Base-by-base conservation (phyloP, 495 filamentous ascomycete species). In the Cercophora samala region DNA sequence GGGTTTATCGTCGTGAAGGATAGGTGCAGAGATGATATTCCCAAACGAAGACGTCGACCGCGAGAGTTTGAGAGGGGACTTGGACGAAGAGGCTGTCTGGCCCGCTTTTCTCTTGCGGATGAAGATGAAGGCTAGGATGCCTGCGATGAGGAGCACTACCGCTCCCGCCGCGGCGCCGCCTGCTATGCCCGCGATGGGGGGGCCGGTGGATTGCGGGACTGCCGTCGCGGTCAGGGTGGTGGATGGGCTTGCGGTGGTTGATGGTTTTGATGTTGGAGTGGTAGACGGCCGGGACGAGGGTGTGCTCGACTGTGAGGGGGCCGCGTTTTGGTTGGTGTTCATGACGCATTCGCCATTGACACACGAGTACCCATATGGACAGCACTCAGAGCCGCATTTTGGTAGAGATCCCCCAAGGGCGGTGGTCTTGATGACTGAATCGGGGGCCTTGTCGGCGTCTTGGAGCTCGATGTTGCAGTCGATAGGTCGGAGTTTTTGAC, bases 341-440 rank as follows among this genome's bases (percentile, higher is more conserved):
- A 62, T 77, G 22, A 72, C 66, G 62, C 83, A 83, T 66, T 82
- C 63, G 55, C 80, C 68, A 19, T 71, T 69, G 24, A 79, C 74
- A 79, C 93, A 97, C 18, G 76, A 82, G 73, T 91, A 96, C 21
- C 93, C 93, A 70, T 90, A 87, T 0, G 93, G 93, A 74, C 92
- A 96, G 77, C 92, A 96, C 9, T 74, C 78, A n/a, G 61, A 66
- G 19, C 85, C 86, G 67, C 90, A 93, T 58, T 76, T 80, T 56
- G 79, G 76, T 15, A 93, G 78, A 17, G 78, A 68, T 2, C 81
- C 82, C 18, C 80, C 72, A 13, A 91, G 79, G 9, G 84, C 82
- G 18, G 87, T 92, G n/a, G 90, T 91, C 70, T 92, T 91, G 64
- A 95, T 76, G 8, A 82, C 75, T 25, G 84, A 88, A 3, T 81